Base-by-base conservation (phyloP, 192 early-diverging fungal species). In the Coemansia sp. region DNA sequence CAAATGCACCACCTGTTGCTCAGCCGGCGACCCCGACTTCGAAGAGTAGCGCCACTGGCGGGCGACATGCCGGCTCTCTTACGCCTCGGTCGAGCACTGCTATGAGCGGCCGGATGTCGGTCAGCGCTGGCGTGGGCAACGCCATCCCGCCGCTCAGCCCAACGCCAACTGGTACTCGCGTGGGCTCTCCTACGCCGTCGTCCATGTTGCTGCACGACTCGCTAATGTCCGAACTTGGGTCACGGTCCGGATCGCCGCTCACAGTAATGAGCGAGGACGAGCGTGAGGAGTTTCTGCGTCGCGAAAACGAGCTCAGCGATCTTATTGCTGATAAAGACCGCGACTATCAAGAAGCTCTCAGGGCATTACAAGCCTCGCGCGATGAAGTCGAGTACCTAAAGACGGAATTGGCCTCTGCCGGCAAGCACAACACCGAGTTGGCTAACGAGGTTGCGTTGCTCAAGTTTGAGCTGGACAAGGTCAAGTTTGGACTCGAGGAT, bases 281-380 rank as follows among this genome's bases (percentile, higher is more conserved):
- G 76, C 86, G 94, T 31, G 96, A 98, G 50, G 97, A 95, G 61
- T 98, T 98, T 72, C 72, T 98, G 77, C 86, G 88, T 46, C 88
- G 98, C 34, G 98, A 99, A 77, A 97, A 96, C 77, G 98, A 99
- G 74, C 86, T 98, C 64, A 90, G 88, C 62, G 96, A 99, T 70
- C 89, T 93, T 67, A 80, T 99, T 51, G 88, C 95, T 6, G 94
- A 98, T 58, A 96, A 94, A 71, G 96, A 98, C 68, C 78, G 88
- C 19, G 93, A 93, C 62, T 77, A 98, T 65, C 84, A 89, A 51
- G 73, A 84, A 22, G 67, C 85, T 29, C 75, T 89, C 60, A 88
- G 88, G 67, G 61, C 85, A 19, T 68, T 89, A 42, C 84, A 87
- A 19, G 61, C 80, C 6, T 77, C 94, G 74, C 89, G 84, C 60